These are phyloP conservation scores for Saccharomycopsis sp. DNA, from an alignment of 805 yeast genomes.

Conservation along the genomic window DNA sequence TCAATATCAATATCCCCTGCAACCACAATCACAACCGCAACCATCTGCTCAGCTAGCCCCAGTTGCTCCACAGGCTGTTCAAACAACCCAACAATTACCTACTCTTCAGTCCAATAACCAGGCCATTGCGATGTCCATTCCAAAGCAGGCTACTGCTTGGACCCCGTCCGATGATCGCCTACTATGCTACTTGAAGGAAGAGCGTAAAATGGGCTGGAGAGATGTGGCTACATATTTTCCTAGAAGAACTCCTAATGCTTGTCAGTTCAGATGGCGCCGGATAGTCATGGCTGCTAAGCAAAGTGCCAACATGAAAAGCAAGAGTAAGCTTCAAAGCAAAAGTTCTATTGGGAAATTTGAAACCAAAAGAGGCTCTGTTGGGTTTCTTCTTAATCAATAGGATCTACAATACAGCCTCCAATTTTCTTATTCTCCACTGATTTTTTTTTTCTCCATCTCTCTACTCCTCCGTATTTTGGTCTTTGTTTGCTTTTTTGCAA, in stretches of 20 bases:
- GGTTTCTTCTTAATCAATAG: constrained; percentile 7
- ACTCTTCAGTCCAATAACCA: constrained; percentile 1
- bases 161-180: constrained; percentile 37
- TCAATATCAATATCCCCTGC: not conserved
- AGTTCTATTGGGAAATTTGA: not conserved
- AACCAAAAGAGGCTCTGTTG: constrained; percentile 4
- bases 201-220: constrained; percentile 46
- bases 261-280: constrained; percentile 50
- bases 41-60: not conserved
- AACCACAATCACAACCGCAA: constrained; percentile 1
- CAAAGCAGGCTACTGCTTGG: constrained; percentile 32
- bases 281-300: constrained; percentile 16
- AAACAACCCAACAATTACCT: no score
- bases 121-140: not conserved
- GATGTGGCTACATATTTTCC: constrained; percentile 43
- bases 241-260: constrained; percentile 46
- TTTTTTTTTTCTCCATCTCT: no score
- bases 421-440: no score
- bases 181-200: constrained; percentile 39
- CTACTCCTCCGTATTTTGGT: no score
- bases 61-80: no score
- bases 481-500: not conserved
- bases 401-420: not conserved
- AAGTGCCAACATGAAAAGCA: constrained; percentile 1
- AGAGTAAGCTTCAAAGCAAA: constrained; percentile 1